Evolutionary conservation across 208 protist genomes (phyloP), one percentile per base, ranked within the genome.

Genomic region (Leishmania tarentolae): DNA sequence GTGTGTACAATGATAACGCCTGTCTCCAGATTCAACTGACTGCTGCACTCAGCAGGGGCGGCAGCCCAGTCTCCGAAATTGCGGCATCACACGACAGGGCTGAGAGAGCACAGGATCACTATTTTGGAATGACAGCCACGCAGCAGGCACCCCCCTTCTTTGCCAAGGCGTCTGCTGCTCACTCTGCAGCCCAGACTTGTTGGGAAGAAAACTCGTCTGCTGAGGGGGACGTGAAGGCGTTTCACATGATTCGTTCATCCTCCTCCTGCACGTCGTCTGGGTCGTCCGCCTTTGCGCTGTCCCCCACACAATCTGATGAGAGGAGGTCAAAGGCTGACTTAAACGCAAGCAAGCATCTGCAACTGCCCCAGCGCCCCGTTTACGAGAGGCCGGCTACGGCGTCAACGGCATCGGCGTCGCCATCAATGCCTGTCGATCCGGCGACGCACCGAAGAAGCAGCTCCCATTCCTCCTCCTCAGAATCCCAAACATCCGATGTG

Each of bases 101-200:
- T 11, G 31, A 73, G 19, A 52, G 24, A 53, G 28, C 19, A 21
- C 42, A 66, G 28, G 75, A 75, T 44, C 56, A 71, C n/a, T 24
- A 31, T 52, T 31, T 11, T 13, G 2, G 56, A 5, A 17, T 77
- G 21, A 65, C 65, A 5, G 6, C 35, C 13, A 73, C 77, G 40
- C 82, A 86, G 73, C 35, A 42, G 28, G 73, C 72, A 4, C 82
- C 82, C 17, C 78, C 82, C 9, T 86, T 86, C 46, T 82, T 86
- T 46, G 66, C 61, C 7, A 53, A 78, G 61, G 35, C 46, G n/a
- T 47, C 31, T 6, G 40, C 15, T 21, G 24, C 44, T 37, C 35
- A 65, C n/a, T 28, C 68, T 56, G 71, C 71, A 9, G 56, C 24
- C 17, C 28, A 42, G 24, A 56, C 28, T 3, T 57, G 35, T 2